Evolutionary conservation across 202 grass and related monocot genomes (phyloP), one percentile per base, ranked within the genome.

Genomic region (Brachypodium distachyon): DNA sequence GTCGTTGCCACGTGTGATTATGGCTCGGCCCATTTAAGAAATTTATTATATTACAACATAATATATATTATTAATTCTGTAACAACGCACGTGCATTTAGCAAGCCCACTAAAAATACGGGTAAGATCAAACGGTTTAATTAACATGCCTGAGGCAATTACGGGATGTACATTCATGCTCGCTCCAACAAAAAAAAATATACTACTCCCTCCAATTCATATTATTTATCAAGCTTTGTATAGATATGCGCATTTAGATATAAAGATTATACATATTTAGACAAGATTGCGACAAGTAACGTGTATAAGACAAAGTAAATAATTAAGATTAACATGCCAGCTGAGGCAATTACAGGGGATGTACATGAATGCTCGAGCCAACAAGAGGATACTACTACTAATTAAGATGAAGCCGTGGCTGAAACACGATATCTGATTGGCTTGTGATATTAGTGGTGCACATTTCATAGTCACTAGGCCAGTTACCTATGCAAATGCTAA

Each of bases 381-480:
- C 11, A 37, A 51, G 32, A 57, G 32, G 43, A 26, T 29, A n/a
- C n/a, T n/a, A n/a, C n/a, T n/a, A 11, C 7, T 63, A 67, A 38
- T 78, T 49, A 73, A 56, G 5, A 57, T 4, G 2, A 73, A 44
- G 42, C 14, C 1, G 50, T 25, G 39, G 53, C 31, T 25, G 7
- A 61, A 52, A 69, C 52, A 29, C 7, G 43, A 3, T 25, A 18
- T 18, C 13, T 23, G 44, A 70, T 86, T 73, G 74, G 79, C 50
- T 44, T 26, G 61, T 87, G 74, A 34, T 59, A 67, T 67, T 49
- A 60, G 67, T 87, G 85, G 67, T 78, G 67, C 79, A 78, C 85
- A 68, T 82, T 72, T 47, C 42, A 48, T 46, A 44, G 67, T 87
- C 74, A 73, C 79, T 73, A 78, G 74, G 61, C 42, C 14, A 29